Conservation (phyloP, 495 filamentous ascomycete genomes). For the Lasiosphaeria miniovina region DNA sequence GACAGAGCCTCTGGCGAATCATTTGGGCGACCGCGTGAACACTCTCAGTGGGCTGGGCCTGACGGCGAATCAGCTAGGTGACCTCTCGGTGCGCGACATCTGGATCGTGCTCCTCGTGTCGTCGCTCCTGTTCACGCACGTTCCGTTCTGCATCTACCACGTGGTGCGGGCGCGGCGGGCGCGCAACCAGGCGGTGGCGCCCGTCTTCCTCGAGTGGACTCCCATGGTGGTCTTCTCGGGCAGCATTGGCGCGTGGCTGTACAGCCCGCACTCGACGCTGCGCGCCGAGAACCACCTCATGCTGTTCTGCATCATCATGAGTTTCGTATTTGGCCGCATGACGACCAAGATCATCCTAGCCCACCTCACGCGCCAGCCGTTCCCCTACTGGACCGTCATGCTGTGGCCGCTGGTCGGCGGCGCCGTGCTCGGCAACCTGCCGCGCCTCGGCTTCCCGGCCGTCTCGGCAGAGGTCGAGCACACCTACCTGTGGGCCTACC, state of each 20-base stretch:
- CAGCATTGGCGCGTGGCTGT: conserved; percentile 77
- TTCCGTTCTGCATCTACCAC: conserved; percentile 78
- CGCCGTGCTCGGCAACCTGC: conserved; percentile 78
- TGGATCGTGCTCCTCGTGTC: conserved; percentile 77
- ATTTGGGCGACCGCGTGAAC: conserved; percentile 52
- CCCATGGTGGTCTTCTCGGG: conserved; percentile 80
- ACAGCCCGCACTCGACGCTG: conserved; percentile 77
- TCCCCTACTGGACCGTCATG: conserved; percentile 94
- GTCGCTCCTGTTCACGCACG: conserved; percentile 73
- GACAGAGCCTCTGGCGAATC: conserved; percentile 65
- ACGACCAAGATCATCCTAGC: conserved; percentile 99
- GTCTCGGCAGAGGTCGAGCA: conserved; percentile 63
- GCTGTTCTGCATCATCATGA: conserved; percentile 89
- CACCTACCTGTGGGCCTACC: conserved; percentile 77
- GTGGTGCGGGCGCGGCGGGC: conserved; percentile 72
- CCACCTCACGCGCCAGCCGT: conserved; percentile 88
- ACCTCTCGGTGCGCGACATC: conserved; percentile 72
- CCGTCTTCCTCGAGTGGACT: conserved; percentile 91
- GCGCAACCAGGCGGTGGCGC: conserved; percentile 71
- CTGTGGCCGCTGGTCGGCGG: conserved; percentile 80
- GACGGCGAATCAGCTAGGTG: conserved; percentile 54
- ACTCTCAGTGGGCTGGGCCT: conserved; percentile 37
- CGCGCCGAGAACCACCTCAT: conserved; percentile 79
- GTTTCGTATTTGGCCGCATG: conserved; percentile 98
- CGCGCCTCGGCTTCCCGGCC: conserved; percentile 66